phyloP scores from a whole-genome alignment of 2,329 filamentous ascomycete species.

The Pseudocercospora fijiensis region DNA sequence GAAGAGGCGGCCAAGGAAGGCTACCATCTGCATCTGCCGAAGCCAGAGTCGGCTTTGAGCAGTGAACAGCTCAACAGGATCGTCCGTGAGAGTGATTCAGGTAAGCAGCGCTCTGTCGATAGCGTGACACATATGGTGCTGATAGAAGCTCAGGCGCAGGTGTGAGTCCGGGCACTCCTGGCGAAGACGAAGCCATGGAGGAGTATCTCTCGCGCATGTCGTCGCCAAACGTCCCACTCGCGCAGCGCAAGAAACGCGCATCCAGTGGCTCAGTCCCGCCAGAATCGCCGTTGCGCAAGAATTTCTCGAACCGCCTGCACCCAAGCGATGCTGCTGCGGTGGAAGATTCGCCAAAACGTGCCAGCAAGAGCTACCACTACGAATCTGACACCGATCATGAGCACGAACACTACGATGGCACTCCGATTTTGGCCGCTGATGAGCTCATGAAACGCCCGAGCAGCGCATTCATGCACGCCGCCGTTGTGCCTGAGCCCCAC shows the following conservation, averaged over 20 bases:
- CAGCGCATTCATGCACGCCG: slow-evolving; percentile 70
- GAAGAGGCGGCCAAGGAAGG: slow-evolving; percentile 79
- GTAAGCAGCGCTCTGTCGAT: slow-evolving; percentile 39
- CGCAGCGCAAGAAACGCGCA: slow-evolving; percentile 29
- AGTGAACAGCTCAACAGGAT: slow-evolving; percentile 88
- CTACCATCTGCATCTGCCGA: slow-evolving; percentile 60
- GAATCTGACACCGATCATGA: slow-evolving; percentile 30
- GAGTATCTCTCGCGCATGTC: slow-evolving; percentile 75
- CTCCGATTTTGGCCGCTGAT: slow-evolving; percentile 85
- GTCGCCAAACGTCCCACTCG: slow-evolving; percentile 58
- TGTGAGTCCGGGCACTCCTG: slow-evolving; percentile 68
- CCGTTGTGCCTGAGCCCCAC: slow-evolving; percentile 66
- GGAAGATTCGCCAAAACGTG: slow-evolving; percentile 40
- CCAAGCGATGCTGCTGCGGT: slow-evolving; percentile 46
- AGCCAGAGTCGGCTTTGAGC: slow-evolving; percentile 79
- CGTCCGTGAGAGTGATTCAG: slow-evolving; percentile 67
- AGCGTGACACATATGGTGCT: slow-evolving; percentile 11
- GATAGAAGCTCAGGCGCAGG: slow-evolving; percentile 18
- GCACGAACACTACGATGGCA: slow-evolving; percentile 63
- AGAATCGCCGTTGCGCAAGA: slow-evolving; percentile 47
- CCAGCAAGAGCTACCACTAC: slow-evolving; percentile 40
- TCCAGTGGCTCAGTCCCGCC: slow-evolving; percentile 41
- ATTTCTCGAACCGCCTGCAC: slow-evolving; percentile 43
- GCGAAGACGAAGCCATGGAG: slow-evolving; percentile 84
- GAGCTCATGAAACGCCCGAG: slow-evolving; percentile 75